Evolutionary conservation across 331 rosid genomes (phyloP).

Genomic region (Ulmus americana): DNA sequence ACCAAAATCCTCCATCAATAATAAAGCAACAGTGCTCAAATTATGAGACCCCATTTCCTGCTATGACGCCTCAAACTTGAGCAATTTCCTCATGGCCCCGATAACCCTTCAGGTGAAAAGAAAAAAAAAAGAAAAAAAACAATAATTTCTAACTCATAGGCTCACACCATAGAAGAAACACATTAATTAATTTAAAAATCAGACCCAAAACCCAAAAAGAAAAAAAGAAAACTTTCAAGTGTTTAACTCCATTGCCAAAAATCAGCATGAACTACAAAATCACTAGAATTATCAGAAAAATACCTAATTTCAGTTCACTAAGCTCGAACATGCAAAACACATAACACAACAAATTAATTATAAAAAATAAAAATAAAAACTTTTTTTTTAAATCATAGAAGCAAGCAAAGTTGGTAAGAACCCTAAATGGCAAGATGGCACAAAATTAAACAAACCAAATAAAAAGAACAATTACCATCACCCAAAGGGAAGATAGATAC

Average conservation of each 20-base stretch:
- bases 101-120: slow-evolving; percentile 21
- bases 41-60: slow-evolving; percentile 30
- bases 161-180: slow-evolving; percentile 21
- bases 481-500: slow-evolving; percentile 16
- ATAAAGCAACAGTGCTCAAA: slow-evolving; percentile 30
- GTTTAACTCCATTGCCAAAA: slow-evolving; percentile 15
- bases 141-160: slow-evolving; percentile 27
- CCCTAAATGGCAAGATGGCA: slow-evolving; percentile 21
- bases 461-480: slow-evolving; percentile 25
- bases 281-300: slow-evolving; percentile 16
- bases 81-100: slow-evolving; percentile 18
- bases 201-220: slow-evolving; percentile 13
- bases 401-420: slow-evolving; percentile 17
- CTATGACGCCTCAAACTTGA: slow-evolving; percentile 9
- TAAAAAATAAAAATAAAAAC: slow-evolving; percentile 23
- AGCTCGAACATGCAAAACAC: slow-evolving; percentile 12
- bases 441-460: slow-evolving; percentile 29
- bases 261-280: slow-evolving; percentile 26
- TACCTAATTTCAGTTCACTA: slow-evolving; percentile 14
- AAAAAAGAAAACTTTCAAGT: slow-evolving; percentile 20
- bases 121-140: background rate
- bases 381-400: slow-evolving; percentile 32
- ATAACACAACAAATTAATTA: slow-evolving; percentile 20
- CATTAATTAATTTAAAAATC: slow-evolving; percentile 16
- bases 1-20: slow-evolving; percentile 23